Evolutionary conservation across 768 basidiomycete genomes (phyloP), one percentile per base, ranked within the genome.

Genomic region (Steccherinum ochraceum): DNA sequence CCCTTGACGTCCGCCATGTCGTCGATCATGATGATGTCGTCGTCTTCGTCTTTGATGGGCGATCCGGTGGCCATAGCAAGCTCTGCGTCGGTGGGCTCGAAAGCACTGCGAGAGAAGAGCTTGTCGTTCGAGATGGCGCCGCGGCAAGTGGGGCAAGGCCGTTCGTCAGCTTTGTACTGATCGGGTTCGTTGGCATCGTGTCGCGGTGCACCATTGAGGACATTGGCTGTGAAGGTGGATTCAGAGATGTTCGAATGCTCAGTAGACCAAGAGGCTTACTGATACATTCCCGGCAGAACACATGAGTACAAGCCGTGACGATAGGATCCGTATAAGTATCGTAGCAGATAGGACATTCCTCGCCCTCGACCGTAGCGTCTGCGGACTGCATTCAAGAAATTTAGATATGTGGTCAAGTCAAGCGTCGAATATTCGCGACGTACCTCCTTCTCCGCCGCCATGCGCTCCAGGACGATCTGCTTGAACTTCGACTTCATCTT

Each of bases 141-240:
- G 27, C 86, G 80, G 58, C 87, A 90, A 41, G 74, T 63, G n/a
- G 84, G 84, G 56, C 83, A 83, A 40, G 77, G 72, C 5, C 77
- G 72, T 56, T 80, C 74, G 27, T 77, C 60, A 1, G 60, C 61
- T 39, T 70, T 72, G 56, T 70, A 71, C 20, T 67, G 66, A 11
- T 55, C 56, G 39, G 64, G 56, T 30, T 76, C 73, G 19, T 70
- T 68, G 1, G 58, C 70, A 16, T 68, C 68, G 3, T 63, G 63
- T 3, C 58, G 57, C 24, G 73, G 67, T 1, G 40, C 51, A 24
- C 62, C 59, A 40, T 77, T 68, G 40, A 84, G 56, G 20, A 79
- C 69, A 40, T 75, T 72, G n/a, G 65, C 76, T 72, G 19, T 19
- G 13, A 54, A 16, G 18, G 43, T 50, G 23, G 46, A 55, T n/a